Percentiles rank a stretch among this genome's conserved stretches.
Evolutionary conservation across 2,329 filamentous ascomycete genomes (phyloP).

Genomic region (Cordyceps sp.): DNA sequence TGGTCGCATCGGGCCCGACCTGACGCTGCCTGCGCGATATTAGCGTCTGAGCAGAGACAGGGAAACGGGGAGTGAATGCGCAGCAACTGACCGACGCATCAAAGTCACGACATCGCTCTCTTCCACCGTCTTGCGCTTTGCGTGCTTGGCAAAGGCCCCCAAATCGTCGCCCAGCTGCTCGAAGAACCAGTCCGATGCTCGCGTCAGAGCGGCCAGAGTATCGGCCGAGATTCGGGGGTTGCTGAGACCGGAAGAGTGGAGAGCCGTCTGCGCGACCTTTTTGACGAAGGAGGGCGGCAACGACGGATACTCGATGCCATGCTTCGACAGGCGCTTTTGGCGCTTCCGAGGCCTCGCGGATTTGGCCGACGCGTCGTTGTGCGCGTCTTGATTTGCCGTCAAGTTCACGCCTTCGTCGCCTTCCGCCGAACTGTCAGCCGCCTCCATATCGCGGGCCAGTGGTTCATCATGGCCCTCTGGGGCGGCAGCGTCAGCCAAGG

Average conservation of each 20-base stretch:
- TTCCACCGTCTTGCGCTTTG: slow-evolving; percentile 69
- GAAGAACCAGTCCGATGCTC: slow-evolving; percentile 83
- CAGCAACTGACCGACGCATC: slow-evolving; percentile 56
- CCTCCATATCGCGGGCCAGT: no score
- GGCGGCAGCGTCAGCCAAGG: slow-evolving; percentile 6
- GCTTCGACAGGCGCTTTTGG: slow-evolving; percentile 39
- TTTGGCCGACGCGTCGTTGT: neutral
- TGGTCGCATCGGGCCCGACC: slow-evolving; percentile 51
- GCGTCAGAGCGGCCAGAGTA: slow-evolving; percentile 55
- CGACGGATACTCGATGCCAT: slow-evolving; percentile 61
- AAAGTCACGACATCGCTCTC: slow-evolving; percentile 68
- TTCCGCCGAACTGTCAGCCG: no score
- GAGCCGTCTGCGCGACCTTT: slow-evolving; percentile 52
- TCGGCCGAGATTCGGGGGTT: slow-evolving; percentile 59
- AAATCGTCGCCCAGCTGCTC: slow-evolving; percentile 74
- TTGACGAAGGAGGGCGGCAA: slow-evolving; percentile 61
- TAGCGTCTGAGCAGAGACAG: slow-evolving; percentile 7
- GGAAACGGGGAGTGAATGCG: slow-evolving; percentile 4
- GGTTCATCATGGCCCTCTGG: neutral
- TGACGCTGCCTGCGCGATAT: slow-evolving; percentile 53
- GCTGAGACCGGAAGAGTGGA: slow-evolving; percentile 45
- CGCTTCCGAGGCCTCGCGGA: slow-evolving; percentile 11
- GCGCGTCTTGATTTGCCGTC: neutral
- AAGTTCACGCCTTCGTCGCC: neutral
- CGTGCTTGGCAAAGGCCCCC: slow-evolving; percentile 64